Base-by-base conservation (phyloP, 352 stramenopile genomes). In the Globisporangium nodosum region DNA sequence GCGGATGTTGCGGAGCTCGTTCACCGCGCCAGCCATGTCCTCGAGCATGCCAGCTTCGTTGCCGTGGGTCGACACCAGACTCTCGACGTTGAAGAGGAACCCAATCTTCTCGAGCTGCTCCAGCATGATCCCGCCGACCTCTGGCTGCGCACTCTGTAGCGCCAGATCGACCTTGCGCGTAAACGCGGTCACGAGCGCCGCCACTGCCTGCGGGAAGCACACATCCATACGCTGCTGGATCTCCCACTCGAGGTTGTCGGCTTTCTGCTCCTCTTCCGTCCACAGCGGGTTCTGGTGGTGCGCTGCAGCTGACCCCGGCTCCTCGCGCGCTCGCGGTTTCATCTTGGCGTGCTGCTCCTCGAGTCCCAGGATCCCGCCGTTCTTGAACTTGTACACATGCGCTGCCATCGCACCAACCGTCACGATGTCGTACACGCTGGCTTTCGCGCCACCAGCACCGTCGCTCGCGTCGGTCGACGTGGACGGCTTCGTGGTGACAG, bases 321-420 rank as follows among this genome's bases (percentile, higher is more conserved):
- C 39, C 46, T 88, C 82, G 21, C 72, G 73, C n/a, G 75, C 70
- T 2, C 81, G 78, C 9, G 78, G 62, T 46, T 89, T 88, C 31
- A 85, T 70, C 66, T 94, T 94, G 5, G 70, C 61, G 31, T 85
- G 74, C 52, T 90, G 79, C 45, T 90, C 74, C 48, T 91, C 78
- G 11, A 94, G 61, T 9, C 78, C 78, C 6, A 91, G 75, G 49
- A 94, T 83, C 13, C 85, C 85, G 15, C 85, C 85, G 58, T 86
- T 90, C 68, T 93, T 93, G 58, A 95, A 95, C 58, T 95, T 93
- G 69, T 94, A 92, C 47, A 94, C 68, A 60, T 93, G 84, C 2
- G 85, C 83, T 15, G 85, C 85, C 82, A 95, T 92, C 18, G 85
- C 85, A 4, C 85, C 85, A 9, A 95, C 85, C 0, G 85, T 95